These are phyloP conservation scores for Penicillium flavigenum DNA, from an alignment of 495 filamentous ascomycete genomes.

Conservation along the genomic window DNA sequence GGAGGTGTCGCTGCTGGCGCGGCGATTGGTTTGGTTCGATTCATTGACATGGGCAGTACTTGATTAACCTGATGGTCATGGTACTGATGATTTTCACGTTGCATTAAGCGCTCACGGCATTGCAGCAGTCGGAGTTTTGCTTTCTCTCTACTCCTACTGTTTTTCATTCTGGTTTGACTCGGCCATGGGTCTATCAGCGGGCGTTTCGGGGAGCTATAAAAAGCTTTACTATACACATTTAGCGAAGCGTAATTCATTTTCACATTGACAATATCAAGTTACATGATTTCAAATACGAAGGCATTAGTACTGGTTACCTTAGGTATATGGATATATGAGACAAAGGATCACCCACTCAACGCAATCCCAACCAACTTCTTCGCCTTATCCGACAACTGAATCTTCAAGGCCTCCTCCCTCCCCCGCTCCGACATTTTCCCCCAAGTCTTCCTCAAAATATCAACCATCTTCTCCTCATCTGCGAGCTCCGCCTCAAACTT, in stretches of 20 bases:
- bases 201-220: neutral
- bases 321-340: neutral
- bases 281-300: neutral
- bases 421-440: constrained; percentile 72
- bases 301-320: neutral
- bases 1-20: constrained; percentile 65
- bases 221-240: neutral
- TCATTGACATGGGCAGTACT: constrained; percentile 38
- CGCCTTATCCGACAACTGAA: constrained; percentile 60
- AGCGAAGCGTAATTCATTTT: neutral
- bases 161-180: neutral
- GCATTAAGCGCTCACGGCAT: constrained; percentile 7
- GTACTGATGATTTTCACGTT: neutral
- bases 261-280: neutral
- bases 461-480: constrained; percentile 70
- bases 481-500: constrained; percentile 63
- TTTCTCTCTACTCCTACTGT: constrained; percentile 3
- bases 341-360: constrained; percentile 9
- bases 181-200: neutral
- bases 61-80: constrained; percentile 4
- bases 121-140: neutral
- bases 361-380: constrained; percentile 51
- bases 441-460: constrained; percentile 79
- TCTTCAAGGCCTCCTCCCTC: constrained; percentile 63
- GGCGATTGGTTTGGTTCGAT: constrained; percentile 59